Evolutionary conservation across 495 filamentous ascomycete genomes (phyloP).

Genomic region (Aspergillus haitiensis): DNA sequence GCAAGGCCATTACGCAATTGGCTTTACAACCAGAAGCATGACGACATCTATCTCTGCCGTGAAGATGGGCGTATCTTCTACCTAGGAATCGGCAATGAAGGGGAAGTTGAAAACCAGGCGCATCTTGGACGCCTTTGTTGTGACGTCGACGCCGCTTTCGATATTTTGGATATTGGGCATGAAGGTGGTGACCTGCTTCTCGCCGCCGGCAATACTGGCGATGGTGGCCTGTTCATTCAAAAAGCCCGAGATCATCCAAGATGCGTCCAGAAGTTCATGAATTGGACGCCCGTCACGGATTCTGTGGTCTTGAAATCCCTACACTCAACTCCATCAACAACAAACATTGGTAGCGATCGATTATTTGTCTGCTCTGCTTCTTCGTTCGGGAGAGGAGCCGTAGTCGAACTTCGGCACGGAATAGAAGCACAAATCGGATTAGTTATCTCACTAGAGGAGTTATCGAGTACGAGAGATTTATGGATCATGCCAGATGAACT

Average conservation of each 20-base stretch:
- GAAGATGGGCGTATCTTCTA: conserved; percentile 76
- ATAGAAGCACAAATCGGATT: conserved; percentile 65
- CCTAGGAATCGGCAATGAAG: conserved; percentile 58
- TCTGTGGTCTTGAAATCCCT: conserved; percentile 52
- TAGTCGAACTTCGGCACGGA: conserved; percentile 72
- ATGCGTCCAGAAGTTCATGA: conserved; percentile 63
- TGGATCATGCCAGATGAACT: conserved; percentile 52
- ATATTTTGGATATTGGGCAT: conserved; percentile 49
- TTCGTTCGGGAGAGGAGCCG: conserved; percentile 52
- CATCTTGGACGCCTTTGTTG: conserved; percentile 44
- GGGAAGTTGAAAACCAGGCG: conserved; percentile 38
- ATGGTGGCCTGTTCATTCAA: conserved; percentile 74
- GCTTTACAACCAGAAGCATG: conserved; percentile 57
- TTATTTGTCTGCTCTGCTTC: conserved; percentile 46
- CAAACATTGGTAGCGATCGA: conserved; percentile 32
- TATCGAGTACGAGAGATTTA: conserved; percentile 42
- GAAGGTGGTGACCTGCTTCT: conserved; percentile 72
- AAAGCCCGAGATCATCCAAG: conserved; percentile 50
- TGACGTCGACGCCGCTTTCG: conserved; percentile 49
- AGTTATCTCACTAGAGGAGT: conserved; percentile 48
- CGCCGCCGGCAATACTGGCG: conserved; percentile 76
- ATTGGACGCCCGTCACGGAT: conserved; percentile 82
- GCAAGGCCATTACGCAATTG: conserved; percentile 65
- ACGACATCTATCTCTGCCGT: conserved; percentile 75
- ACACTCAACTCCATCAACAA: conserved; percentile 19